Evolutionary conservation across 768 basidiomycete genomes (phyloP), one percentile per base, ranked within the genome.

Genomic region (Kwoniella sp.): DNA sequence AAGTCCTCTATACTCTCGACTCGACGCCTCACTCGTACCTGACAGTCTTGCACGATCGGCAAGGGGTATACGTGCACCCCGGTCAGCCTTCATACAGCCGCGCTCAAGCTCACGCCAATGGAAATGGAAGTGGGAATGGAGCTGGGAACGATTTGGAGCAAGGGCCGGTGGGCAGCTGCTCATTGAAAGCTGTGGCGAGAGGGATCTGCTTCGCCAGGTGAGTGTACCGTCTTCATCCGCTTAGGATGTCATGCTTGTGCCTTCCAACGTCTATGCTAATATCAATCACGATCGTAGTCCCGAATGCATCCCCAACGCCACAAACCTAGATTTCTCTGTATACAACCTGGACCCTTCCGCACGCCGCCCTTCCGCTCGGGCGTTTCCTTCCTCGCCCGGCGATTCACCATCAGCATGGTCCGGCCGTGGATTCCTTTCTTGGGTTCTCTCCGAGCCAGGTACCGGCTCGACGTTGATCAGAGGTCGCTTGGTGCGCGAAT

Each of bases 161-260:
- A 50, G 57, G 66, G 4, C 61, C 51, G 20, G 38, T 74, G 1
- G 72, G 73, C 20, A 73, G 71, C 57, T 71, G 69, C 57, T 69
- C 61, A 25, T 55, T 78, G 58, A 78, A 78, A 48, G 48, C 66
- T 55, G 66, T 70, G 3, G 71, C 67, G 5, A 63, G 71, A 57
- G 76, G 76, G 3, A 71, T 78, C 11, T 78, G 76, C 55, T 75
- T 55, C 68, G 73, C 76, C 22, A 75, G 74, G 76, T 77, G 47
- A 29, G 48, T 54, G 26, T 34, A 12, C 22, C 41, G 3, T 45
- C 41, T 45, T 45, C 5, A 45, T 17, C 41, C 41, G 41, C 41
- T 13, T n/a, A n/a, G n/a, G n/a, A n/a, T 34, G 34, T 13, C 34
- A 5, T 5, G 34, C 34, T 34, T 34, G 13, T 34, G 7, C 34